A percentile compares a stretch with the other conserved stretches of the same genome.
phyloP scores from a whole-genome alignment of 1,284 basidiomycete genomes.

The Abortiporus biennis region DNA sequence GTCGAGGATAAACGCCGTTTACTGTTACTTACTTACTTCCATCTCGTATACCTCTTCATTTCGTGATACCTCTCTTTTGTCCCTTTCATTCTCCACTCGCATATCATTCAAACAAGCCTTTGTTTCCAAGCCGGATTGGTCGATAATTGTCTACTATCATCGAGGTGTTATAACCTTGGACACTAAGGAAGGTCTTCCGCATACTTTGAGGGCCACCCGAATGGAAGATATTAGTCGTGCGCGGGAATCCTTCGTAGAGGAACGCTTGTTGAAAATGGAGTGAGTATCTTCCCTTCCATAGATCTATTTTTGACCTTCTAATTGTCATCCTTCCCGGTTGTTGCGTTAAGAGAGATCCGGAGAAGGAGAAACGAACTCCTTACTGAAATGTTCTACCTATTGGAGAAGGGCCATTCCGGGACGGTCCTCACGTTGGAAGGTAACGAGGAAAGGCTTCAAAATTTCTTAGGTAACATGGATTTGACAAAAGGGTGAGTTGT shows the following conservation, averaged over 20 bases:
- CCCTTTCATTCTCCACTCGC: neutral
- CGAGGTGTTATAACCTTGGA: too few relatives aligned
- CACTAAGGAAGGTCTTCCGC: too few relatives aligned
- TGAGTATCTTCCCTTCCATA: neutral
- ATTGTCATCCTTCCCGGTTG: neutral
- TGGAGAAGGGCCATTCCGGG: conserved; percentile 40
- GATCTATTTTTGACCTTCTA: neutral
- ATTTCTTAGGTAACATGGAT: conserved; percentile 36
- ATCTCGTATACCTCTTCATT: too few relatives aligned
- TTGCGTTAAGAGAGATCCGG: conserved; percentile 44
- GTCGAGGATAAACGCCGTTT: too few relatives aligned
- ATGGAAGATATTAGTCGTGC: neutral
- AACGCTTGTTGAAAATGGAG: neutral
- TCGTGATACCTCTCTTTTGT: too few relatives aligned
- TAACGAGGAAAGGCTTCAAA: conserved; percentile 35
- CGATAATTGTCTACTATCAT: too few relatives aligned
- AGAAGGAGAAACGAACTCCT: conserved; percentile 60
- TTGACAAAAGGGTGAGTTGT: neutral
- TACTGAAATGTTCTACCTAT: conserved; percentile 60
- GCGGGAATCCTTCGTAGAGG: neutral
- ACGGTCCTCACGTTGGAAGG: conserved; percentile 29
- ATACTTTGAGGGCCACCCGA: too few relatives aligned
- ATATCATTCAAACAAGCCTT: neutral
- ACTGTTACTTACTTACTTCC: too few relatives aligned
- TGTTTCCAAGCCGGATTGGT: too few relatives aligned